Conservation (phyloP, 208 protist species). For the Wallacemonas rigidus region DNA sequence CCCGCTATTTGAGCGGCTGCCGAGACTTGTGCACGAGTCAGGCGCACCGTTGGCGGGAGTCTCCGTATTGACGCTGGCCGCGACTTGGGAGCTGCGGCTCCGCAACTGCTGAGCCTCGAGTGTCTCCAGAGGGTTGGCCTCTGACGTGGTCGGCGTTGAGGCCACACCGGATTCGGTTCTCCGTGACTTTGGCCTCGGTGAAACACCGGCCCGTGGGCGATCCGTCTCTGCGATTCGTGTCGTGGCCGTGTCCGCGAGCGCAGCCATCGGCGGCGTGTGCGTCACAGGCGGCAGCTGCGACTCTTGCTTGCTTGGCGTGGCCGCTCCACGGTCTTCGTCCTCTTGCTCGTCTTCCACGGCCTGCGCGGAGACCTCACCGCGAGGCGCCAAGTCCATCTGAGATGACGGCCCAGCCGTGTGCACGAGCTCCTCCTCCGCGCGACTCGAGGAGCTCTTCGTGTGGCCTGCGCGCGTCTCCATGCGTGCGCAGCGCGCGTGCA, state of each 20-base stretch:
- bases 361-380: not conserved
- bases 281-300: not conserved
- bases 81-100: slow-evolving; percentile 13
- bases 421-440: slow-evolving; percentile 16
- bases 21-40: slow-evolving; percentile 1
- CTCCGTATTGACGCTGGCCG: slow-evolving; percentile 1
- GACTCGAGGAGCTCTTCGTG: slow-evolving; percentile 3
- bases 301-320: slow-evolving; percentile 1
- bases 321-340: not conserved
- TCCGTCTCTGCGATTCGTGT: not conserved
- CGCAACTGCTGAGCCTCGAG: slow-evolving; percentile 8
- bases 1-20: not conserved
- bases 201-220: not conserved
- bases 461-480: not conserved
- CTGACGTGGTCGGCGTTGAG: not conserved
- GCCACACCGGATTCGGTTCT: not conserved
- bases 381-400: not conserved
- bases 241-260: not conserved
- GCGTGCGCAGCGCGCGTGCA: not conserved
- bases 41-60: not conserved
- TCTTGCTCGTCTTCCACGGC: not conserved
- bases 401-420: slow-evolving; percentile 11
- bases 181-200: not conserved
- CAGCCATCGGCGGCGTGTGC: not conserved
- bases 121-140: not conserved